phyloP scores from a whole-genome alignment of 441 rosid genomes.

The Dalechampia spathulata region DNA sequence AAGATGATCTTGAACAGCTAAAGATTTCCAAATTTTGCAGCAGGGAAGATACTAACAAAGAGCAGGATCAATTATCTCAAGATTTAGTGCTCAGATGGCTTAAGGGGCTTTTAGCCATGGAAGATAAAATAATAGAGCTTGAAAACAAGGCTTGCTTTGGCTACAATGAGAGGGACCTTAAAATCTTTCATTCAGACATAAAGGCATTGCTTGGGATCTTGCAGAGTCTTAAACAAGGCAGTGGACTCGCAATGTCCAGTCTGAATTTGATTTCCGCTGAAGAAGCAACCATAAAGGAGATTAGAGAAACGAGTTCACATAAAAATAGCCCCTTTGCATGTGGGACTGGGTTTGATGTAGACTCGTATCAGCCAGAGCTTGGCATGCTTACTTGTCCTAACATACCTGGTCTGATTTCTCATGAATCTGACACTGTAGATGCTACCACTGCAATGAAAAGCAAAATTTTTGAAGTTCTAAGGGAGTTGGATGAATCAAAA shows the following conservation, averaged over 20 bases:
- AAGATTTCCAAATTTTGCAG: constrained; percentile 27
- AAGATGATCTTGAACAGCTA: constrained; percentile 57
- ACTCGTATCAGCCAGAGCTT: constrained; percentile 64
- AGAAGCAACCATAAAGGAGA: constrained; percentile 26
- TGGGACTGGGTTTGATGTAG: constrained; percentile 52
- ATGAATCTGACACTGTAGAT: constrained; percentile 54
- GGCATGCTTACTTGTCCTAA: constrained; percentile 68
- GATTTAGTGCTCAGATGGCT: constrained; percentile 55
- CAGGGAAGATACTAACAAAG: constrained; percentile 28
- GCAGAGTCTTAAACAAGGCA: constrained; percentile 70
- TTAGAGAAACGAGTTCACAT: constrained; percentile 28
- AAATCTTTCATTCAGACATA: constrained; percentile 54
- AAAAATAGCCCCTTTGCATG: constrained; percentile 39
- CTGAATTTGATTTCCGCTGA: constrained; percentile 37
- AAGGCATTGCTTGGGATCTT: constrained; percentile 55
- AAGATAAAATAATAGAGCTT: constrained; percentile 69
- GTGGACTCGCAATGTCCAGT: constrained; percentile 40
- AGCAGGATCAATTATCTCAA: constrained; percentile 34
- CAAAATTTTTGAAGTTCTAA: constrained; percentile 76
- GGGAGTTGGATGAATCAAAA: constrained; percentile 87
- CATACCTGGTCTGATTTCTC: constrained; percentile 54
- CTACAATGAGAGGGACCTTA: constrained; percentile 55
- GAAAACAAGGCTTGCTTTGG: constrained; percentile 64
- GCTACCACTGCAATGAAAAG: constrained; percentile 60
- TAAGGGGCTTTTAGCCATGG: constrained; percentile 59